Percentiles rank a stretch among this genome's conserved stretches.
Evolutionary conservation across 2,329 filamentous ascomycete species (phyloP).

Genomic region (Lasiodiplodia gonubiensis): DNA sequence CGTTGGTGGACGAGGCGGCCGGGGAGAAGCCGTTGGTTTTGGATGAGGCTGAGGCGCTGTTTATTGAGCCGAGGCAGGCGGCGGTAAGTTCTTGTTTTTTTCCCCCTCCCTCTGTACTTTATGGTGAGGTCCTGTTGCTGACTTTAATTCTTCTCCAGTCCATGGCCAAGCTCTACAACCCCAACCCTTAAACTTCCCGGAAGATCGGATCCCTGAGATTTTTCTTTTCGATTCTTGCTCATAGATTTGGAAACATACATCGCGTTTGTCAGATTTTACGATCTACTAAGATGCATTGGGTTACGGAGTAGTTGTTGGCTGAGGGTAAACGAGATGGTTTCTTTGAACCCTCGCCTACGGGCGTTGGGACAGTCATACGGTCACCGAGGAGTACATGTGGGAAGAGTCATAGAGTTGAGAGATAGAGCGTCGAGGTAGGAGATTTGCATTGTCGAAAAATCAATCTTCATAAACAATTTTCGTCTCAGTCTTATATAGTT

Average conservation of each 20-base stretch:
- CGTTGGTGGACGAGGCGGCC: constrained; percentile 74
- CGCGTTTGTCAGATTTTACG: background rate
- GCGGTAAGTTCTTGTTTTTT: constrained; percentile 43
- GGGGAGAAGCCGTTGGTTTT: constrained; percentile 67
- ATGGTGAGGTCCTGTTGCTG: background rate
- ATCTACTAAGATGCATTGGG: background rate
- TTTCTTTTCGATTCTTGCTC: background rate
- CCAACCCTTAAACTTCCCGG: background rate
- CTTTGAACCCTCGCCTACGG: background rate
- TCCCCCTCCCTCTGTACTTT: background rate
- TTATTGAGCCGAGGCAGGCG: constrained; percentile 85
- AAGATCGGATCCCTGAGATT: background rate
- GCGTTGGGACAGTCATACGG: background rate
- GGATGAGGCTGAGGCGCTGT: constrained; percentile 83
- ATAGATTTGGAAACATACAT: constrained; percentile 14
- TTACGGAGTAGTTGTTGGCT: background rate
- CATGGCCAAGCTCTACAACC: constrained; percentile 23
- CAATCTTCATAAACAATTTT: no score
- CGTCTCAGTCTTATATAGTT: no score
- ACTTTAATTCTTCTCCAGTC: background rate
- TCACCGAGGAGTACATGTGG: background rate
- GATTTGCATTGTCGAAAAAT: no score
- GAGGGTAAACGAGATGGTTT: background rate
- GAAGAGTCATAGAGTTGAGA: background rate
- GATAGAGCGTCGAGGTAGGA: background rate